Evolutionary conservation across 257 asterid genomes (phyloP).

Genomic region (Linaria vulgaris): DNA sequence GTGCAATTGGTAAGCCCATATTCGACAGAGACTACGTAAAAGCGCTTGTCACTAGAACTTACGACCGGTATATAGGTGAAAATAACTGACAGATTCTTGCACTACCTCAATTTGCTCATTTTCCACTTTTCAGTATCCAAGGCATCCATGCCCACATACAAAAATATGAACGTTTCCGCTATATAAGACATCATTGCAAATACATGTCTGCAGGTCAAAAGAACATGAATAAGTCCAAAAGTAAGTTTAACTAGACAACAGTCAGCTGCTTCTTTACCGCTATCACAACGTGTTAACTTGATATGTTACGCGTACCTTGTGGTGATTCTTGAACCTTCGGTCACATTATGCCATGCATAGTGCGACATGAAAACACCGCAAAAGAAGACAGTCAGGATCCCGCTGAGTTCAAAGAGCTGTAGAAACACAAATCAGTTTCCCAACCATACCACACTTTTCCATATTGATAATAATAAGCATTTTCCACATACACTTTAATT

Average conservation of each 20-base stretch:
- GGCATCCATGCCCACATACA: constrained; percentile 96
- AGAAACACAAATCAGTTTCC: constrained; percentile 16
- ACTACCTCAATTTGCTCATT: constrained; percentile 68
- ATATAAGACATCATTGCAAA: constrained; percentile 87
- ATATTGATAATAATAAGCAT: neutral
- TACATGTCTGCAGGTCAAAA: constrained; percentile 63
- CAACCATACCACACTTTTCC: neutral
- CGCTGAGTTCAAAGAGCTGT: constrained; percentile 71
- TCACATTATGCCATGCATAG: constrained; percentile 93
- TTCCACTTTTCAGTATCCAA: constrained; percentile 86
- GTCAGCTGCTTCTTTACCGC: neutral
- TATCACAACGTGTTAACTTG: constrained; percentile 6
- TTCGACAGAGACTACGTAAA: neutral
- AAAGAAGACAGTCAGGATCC: constrained; percentile 90
- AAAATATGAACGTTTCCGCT: constrained; percentile 86
- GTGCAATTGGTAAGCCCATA: neutral
- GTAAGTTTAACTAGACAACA: constrained; percentile 3
- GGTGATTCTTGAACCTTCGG: constrained; percentile 79
- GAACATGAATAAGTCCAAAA: no score
- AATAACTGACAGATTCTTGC: neutral
- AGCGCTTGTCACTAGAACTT: neutral
- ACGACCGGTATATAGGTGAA: neutral
- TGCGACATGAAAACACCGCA: constrained; percentile 88
- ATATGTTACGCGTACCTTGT: constrained; percentile 45
- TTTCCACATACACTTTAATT: neutral